Evolutionary conservation across 371 early-diverging fungal species (phyloP).

Genomic region (Haplosporangium sp.): DNA sequence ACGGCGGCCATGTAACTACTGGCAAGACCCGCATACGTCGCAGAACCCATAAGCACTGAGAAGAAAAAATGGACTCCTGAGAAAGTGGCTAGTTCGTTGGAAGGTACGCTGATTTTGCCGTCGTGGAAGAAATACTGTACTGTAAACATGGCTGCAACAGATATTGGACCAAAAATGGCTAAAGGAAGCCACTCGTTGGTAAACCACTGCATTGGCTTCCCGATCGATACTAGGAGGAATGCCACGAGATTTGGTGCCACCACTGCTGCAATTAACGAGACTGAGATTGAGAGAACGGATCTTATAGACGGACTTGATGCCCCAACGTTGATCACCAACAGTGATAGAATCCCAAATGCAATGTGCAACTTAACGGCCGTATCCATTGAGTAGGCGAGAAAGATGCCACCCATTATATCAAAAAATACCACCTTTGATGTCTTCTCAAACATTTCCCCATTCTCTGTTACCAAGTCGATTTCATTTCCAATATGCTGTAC

Average conservation of each 20-base stretch:
- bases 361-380: conserved; percentile 63
- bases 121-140: conserved; percentile 60
- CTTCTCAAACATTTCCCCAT: conserved; percentile 49
- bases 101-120: conserved; percentile 1
- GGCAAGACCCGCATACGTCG: conserved; percentile 15
- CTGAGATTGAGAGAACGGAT: conserved; percentile 46
- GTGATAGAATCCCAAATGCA: conserved; percentile 9
- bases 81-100: conserved; percentile 24
- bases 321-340: conserved; percentile 5
- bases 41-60: conserved; percentile 14
- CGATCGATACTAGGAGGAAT: conserved; percentile 52
- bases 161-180: conserved; percentile 64
- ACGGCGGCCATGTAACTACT: conserved; percentile 32
- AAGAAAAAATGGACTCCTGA: conserved; percentile 25
- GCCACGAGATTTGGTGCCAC: conserved; percentile 57
- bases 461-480: conserved; percentile 37
- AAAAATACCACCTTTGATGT: conserved; percentile 71
- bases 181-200: conserved; percentile 68
- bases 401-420: conserved; percentile 71
- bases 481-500: conserved; percentile 65
- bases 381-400: conserved; percentile 67
- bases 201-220: conserved; percentile 75
- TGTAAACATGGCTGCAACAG: conserved; percentile 58
- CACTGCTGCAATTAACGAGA: conserved; percentile 60
- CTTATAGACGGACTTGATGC: conserved; percentile 15